Evolutionary conservation across 495 filamentous ascomycete genomes (phyloP).

Genomic region (Glonium stellatum): DNA sequence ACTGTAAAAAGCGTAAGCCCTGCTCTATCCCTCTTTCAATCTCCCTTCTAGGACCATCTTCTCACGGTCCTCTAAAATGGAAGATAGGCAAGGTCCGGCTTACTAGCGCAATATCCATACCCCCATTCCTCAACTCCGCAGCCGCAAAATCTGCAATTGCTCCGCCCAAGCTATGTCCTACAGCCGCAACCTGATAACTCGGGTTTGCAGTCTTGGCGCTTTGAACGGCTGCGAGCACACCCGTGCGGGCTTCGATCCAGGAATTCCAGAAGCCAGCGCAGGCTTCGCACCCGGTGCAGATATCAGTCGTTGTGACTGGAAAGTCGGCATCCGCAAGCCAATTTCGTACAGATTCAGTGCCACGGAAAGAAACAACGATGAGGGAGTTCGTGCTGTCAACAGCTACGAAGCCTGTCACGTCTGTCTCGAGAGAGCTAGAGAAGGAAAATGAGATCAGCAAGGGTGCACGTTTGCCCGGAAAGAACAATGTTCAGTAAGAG

Average conservation of each 20-base stretch:
- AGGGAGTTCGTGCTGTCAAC: conserved; percentile 53
- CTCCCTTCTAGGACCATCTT: neutral
- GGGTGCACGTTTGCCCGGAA: neutral
- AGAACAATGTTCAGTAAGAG: neutral
- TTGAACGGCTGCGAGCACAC: conserved; percentile 41
- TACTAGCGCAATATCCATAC: conserved; percentile 40
- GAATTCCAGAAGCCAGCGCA: conserved; percentile 51
- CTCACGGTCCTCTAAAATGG: neutral
- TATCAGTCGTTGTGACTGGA: conserved; percentile 32
- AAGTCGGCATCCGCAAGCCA: conserved; percentile 59
- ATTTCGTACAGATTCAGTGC: conserved; percentile 54
- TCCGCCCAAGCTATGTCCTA: conserved; percentile 64
- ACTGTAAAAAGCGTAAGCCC: conserved; percentile 26
- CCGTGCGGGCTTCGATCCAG: conserved; percentile 43
- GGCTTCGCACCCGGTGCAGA: conserved; percentile 47
- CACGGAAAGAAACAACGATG: conserved; percentile 66
- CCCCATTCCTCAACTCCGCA: conserved; percentile 48
- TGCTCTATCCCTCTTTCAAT: neutral
- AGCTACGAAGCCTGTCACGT: conserved; percentile 64
- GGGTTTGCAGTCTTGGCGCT: conserved; percentile 38
- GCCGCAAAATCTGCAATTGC: conserved; percentile 58
- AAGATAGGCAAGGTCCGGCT: neutral
- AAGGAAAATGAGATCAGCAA: neutral
- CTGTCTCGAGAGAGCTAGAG: conserved; percentile 47
- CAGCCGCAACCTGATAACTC: conserved; percentile 48